Percentiles rank a stretch among this genome's conserved stretches.
Evolutionary conservation across 176 grass and related monocot genomes (phyloP).

Genomic region (Aegilops sharonensis): DNA sequence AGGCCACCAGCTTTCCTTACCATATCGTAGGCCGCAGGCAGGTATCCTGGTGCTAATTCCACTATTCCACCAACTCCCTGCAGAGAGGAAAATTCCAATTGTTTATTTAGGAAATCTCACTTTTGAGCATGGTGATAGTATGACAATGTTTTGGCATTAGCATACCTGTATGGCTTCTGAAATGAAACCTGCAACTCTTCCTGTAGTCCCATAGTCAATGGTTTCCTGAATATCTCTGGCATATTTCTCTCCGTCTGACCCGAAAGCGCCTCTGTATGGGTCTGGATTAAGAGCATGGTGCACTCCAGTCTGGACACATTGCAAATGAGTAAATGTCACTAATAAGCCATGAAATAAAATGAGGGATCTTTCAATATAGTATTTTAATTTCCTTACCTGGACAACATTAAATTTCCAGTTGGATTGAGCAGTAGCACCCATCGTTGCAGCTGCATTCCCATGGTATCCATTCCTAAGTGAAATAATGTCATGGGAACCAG

Average conservation of each 20-base stretch:
- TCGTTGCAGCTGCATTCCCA: slow-evolving; percentile 96
- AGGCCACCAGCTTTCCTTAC: slow-evolving; percentile 85
- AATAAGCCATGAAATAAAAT: not conserved
- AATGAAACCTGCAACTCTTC: slow-evolving; percentile 83
- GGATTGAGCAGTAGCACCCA: slow-evolving; percentile 76
- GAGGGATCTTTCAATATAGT: not conserved
- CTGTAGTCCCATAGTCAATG: slow-evolving; percentile 89
- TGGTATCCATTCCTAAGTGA: slow-evolving; percentile 94
- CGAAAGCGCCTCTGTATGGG: slow-evolving; percentile 84
- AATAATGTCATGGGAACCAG: slow-evolving; percentile 85
- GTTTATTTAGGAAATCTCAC: not conserved
- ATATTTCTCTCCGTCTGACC: slow-evolving; percentile 88
- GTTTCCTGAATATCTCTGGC: slow-evolving; percentile 93
- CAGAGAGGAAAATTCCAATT: not conserved
- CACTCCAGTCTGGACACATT: slow-evolving; percentile 64
- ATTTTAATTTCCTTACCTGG: slow-evolving; percentile 40
- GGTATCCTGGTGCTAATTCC: slow-evolving; percentile 92
- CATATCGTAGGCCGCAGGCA: slow-evolving; percentile 68
- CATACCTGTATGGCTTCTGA: slow-evolving; percentile 95
- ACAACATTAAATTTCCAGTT: slow-evolving; percentile 96
- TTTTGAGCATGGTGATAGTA: not conserved
- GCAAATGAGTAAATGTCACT: not conserved
- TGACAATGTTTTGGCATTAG: slow-evolving; percentile 7
- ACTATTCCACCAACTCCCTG: slow-evolving; percentile 95
- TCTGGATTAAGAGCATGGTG: slow-evolving; percentile 93